Base-by-base conservation (phyloP, 345 rosid species). In the Salix udensis region DNA sequence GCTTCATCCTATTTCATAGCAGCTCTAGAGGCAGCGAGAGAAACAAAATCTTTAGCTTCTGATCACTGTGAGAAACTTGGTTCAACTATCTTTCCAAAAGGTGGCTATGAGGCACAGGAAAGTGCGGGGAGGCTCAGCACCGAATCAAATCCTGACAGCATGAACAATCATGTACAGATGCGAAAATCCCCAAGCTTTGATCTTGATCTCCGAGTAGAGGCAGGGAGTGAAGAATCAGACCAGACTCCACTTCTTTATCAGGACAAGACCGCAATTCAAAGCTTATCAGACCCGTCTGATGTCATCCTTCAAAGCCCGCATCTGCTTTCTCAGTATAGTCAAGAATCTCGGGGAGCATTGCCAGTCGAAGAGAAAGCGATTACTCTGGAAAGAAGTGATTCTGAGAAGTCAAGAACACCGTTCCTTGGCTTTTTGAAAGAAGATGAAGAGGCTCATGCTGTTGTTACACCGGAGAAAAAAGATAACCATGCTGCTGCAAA, bases 131-230 rank as follows among this genome's bases (percentile, higher is more conserved):
- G 88, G 74, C 26, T 78, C 67, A 81, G 89, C 79, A 77, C 55
- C 46, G 85, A 82, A 75, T 83, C 89, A 39, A 78, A 40, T 73
- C 67, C 87, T 44, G 71, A 84, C 72, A 34, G 64, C 70, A 44
- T 67, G 40, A 79, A 23, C 65, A 74, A 58, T 31, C 77, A 72
- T 67, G 62, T 83, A 31, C 73, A 85, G 76, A 84, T 84, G 74
- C 75, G 80, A 76, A 90, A 90, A 71, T 88, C 86, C 28, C 91
- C 92, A 26, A 87, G 91, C 84, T 90, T 87, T 7, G 71, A 81
- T 79, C 73, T 85, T 75, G 87, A 86, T 79, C 88, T 84, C 55
- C 83, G 77, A 64, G 69, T 52, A 1, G 78, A 83, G 68, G 79
- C 81, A 30, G 83, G 84, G 78, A 81, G 66, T 0, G 83, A 86